Conservation (phyloP, 768 basidiomycete genomes). For the Phylloporus rhodoxanthus region DNA sequence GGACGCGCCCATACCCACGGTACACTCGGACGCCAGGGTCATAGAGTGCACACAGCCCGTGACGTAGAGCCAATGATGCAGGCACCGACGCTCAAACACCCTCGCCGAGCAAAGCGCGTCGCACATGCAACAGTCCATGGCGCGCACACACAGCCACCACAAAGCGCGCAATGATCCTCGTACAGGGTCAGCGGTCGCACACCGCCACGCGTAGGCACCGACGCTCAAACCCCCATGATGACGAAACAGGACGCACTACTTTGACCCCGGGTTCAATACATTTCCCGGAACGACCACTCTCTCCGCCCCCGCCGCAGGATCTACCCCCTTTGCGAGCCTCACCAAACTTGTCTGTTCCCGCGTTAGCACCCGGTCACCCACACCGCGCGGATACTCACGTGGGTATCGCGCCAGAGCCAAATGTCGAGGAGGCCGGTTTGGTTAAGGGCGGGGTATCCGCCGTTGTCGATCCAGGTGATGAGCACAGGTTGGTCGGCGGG, state of each 20-base stretch:
- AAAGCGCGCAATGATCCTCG: too few relatives aligned
- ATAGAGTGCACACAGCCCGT: background rate
- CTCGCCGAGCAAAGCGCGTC: background rate
- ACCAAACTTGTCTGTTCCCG: constrained; percentile 34
- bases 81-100: background rate
- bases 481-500: constrained; percentile 37
- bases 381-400: constrained; percentile 26
- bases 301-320: constrained; percentile 26
- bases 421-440: constrained; percentile 42
- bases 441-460: constrained; percentile 33
- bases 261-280: constrained; percentile 21
- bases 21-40: constrained; percentile 2
- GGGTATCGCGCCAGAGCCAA: constrained; percentile 40
- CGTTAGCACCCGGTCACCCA: background rate
- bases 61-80: background rate
- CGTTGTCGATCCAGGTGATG: constrained; percentile 50
- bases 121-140: too few relatives aligned
- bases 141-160: too few relatives aligned
- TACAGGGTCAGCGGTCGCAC: too few relatives aligned
- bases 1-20: constrained; percentile 11
- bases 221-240: too few relatives aligned
- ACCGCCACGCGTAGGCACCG: too few relatives aligned
- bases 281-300: constrained; percentile 29
- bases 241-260: constrained; percentile 34
- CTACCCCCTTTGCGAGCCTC: constrained; percentile 41